These are phyloP conservation scores for Paxillus involutus DNA, from an alignment of 768 basidiomycete species.

Conservation along the genomic window DNA sequence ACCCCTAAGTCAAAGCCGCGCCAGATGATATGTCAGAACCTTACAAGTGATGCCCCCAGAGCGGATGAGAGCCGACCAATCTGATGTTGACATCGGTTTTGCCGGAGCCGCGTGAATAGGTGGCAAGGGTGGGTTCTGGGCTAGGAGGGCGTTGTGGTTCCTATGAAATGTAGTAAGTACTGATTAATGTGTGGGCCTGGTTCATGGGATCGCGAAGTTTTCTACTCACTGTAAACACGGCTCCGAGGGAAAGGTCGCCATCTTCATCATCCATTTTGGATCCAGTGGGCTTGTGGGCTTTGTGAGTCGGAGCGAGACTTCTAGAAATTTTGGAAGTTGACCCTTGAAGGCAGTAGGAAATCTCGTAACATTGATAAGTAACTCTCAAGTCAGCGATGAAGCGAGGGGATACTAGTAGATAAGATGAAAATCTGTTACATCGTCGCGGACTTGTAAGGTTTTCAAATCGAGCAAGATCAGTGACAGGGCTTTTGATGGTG, in stretches of 20 bases:
- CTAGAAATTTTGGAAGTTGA: too few relatives aligned
- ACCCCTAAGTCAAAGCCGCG: not conserved
- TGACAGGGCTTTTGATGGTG: too few relatives aligned
- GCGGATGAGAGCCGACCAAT: conserved; percentile 75
- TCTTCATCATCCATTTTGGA: conserved; percentile 29
- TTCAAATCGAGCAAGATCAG: too few relatives aligned
- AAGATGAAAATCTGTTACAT: too few relatives aligned
- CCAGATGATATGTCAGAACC: conserved; percentile 5
- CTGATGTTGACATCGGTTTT: conserved; percentile 49
- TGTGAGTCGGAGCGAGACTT: too few relatives aligned
- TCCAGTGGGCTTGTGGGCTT: not conserved
- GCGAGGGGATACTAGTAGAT: too few relatives aligned
- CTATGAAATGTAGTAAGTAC: conserved; percentile 20
- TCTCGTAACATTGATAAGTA: too few relatives aligned
- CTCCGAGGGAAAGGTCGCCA: conserved; percentile 37
- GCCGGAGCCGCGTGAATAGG: conserved; percentile 41
- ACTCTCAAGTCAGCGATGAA: too few relatives aligned
- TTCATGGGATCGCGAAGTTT: not conserved
- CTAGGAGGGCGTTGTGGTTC: conserved; percentile 68
- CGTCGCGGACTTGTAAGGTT: too few relatives aligned
- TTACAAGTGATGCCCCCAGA: conserved; percentile 83
- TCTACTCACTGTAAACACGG: conserved; percentile 51
- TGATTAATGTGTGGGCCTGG: too few relatives aligned
- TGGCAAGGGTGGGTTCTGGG: conserved; percentile 56
- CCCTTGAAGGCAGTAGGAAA: too few relatives aligned